These are phyloP conservation scores for Metschnikowia orientalis DNA, from an alignment of 805 yeast species.

Conservation along the genomic window DNA sequence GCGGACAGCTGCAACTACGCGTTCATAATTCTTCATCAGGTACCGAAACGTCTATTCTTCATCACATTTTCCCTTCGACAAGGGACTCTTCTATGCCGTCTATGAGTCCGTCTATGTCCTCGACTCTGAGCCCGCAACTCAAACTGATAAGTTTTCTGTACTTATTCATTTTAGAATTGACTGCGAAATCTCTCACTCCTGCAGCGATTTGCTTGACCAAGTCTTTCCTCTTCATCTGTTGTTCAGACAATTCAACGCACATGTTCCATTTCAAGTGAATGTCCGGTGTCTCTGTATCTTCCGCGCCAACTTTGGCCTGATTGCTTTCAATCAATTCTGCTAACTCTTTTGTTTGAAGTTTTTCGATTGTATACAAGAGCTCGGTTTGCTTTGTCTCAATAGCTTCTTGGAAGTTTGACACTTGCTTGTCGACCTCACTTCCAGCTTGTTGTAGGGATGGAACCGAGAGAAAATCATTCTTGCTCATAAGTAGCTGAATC, in stretches of 20 bases:
- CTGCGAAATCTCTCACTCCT: conserved; percentile 37
- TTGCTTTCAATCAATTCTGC: conserved; percentile 38
- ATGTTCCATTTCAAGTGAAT: conserved; percentile 7
- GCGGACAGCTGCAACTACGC: no score
- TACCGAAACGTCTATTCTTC: background rate
- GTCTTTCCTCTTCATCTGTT: conserved; percentile 49
- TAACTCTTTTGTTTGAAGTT: conserved; percentile 40
- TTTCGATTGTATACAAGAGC: conserved; percentile 11
- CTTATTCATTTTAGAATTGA: conserved; percentile 59
- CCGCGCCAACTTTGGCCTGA: conserved; percentile 18
- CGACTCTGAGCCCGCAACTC: conserved; percentile 72
- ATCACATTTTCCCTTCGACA: conserved; percentile 10
- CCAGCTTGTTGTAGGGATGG: conserved; percentile 26
- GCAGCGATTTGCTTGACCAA: conserved; percentile 47
- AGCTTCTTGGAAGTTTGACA: conserved; percentile 9
- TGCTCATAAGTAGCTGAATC: conserved; percentile 25
- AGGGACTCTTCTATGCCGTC: conserved; percentile 56
- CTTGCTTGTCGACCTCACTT: conserved; percentile 18
- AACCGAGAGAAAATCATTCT: conserved; percentile 28
- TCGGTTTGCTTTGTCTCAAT: conserved; percentile 12
- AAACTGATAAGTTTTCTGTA: conserved; percentile 73
- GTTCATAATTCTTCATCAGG: no score
- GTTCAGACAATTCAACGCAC: conserved; percentile 36
- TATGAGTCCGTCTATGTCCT: conserved; percentile 73
- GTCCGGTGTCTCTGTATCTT: background rate